These are phyloP conservation scores for Corrigiola litoralis DNA, from an alignment of 179 eudicot genomes.

Conservation along the genomic window DNA sequence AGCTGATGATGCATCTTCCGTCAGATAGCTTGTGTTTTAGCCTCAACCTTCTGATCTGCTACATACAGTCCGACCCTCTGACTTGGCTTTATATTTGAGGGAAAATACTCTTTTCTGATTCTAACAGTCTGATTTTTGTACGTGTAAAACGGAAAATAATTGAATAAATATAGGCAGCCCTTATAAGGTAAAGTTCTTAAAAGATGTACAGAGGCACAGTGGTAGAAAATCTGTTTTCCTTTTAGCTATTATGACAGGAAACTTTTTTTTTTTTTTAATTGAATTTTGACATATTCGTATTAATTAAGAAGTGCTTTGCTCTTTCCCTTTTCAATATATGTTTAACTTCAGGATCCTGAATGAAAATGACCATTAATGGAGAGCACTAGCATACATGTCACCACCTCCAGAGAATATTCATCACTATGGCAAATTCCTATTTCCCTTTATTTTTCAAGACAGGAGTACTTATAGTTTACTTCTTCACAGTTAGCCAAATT, in stretches of 20 bases:
- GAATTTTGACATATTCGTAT: no score
- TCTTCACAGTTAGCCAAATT: conserved; percentile 74
- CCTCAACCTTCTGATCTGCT: neutral
- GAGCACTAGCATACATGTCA: neutral
- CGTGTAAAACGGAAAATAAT: neutral
- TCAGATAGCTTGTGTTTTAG: neutral
- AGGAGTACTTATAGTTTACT: neutral
- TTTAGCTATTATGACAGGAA: no score
- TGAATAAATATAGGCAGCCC: neutral
- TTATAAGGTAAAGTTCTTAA: neutral
- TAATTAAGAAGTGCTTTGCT: neutral
- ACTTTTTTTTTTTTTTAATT: no score
- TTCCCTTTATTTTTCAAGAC: neutral
- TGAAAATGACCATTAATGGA: neutral
- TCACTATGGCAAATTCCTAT: neutral
- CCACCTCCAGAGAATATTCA: neutral
- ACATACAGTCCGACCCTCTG: neutral
- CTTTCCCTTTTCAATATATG: neutral
- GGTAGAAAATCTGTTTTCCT: no score
- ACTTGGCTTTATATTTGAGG: no score
- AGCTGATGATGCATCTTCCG: neutral
- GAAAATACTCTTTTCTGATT: no score
- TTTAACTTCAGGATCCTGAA: neutral
- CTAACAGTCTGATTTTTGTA: no score
- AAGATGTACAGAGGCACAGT: no score